Conservation (phyloP, 73 alveolate genomes). For the Paramecium sexaurelia region DNA sequence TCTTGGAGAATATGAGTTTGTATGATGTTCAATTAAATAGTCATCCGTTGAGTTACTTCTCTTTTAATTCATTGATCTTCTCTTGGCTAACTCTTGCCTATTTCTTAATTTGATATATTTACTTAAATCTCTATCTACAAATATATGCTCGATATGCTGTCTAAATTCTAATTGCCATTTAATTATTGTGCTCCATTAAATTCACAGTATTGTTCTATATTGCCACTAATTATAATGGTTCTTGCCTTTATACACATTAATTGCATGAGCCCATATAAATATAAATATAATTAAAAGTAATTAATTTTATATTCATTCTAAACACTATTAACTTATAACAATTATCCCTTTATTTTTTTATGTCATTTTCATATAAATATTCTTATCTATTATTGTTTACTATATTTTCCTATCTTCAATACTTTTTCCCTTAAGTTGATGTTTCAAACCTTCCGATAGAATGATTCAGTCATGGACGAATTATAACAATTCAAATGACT, state of each 20-base stretch:
- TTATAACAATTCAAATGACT: too few relatives aligned
- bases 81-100: background rate
- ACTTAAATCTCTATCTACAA: background rate
- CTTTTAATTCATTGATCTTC: background rate
- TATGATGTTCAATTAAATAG: background rate
- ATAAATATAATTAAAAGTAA: background rate
- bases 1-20: conserved; percentile 11
- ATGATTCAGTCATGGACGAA: too few relatives aligned
- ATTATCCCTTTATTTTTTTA: background rate
- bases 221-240: background rate
- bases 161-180: background rate
- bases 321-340: background rate
- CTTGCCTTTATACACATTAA: conserved; percentile 1
- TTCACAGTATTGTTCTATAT: background rate
- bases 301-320: background rate
- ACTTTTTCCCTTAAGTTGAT: too few relatives aligned
- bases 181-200: background rate
- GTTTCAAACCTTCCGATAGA: too few relatives aligned
- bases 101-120: background rate
- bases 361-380: too few relatives aligned
- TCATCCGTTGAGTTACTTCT: conserved; percentile 21
- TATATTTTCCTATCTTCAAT: too few relatives aligned
- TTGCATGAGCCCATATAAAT: conserved; percentile 36
- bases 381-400: too few relatives aligned
- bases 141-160: background rate